Evolutionary conservation across 192 early-diverging fungal genomes (phyloP), one percentile per base, ranked within the genome.

Genomic region (Mortierella alpina): DNA sequence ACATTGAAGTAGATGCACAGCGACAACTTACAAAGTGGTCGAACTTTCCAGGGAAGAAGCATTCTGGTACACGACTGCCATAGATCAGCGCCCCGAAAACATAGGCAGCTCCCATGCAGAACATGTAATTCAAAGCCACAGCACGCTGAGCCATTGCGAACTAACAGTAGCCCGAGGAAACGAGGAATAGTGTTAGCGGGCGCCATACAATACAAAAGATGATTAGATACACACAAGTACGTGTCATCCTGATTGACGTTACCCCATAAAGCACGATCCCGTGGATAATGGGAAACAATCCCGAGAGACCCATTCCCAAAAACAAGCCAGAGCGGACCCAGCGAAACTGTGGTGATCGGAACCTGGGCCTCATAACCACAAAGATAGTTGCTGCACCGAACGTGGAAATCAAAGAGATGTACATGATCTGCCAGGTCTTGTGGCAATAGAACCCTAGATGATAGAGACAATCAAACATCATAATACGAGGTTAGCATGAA

Each of bases 51-150:
- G 97, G 97, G 81, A 85, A 93, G 90, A 90, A 93, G 66, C 92
- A 83, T 83, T 98, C 97, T 10, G 97, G 97, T 17, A 94, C 76
- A n/a, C 95, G 85, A 39, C 83, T 82, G n/a, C 92, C 95, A 72
- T 99, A 99, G 52, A 99, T 90, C 49, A 93, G 74, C 39, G 94
- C 95, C 18, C 97, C 97, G 42, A 85, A 52, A n/a, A 97, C 83
- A 73, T 99, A 99, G 15, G 89, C 87, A 1, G 66, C 83, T 4
- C 92, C 97, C 93, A 95, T 95, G 59, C 86, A 54, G 49, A 94
- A 76, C 79, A 95, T 85, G 48, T 92, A 88, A 18, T 86, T 79
- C 44, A 94, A 61, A 11, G 91, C 87, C 52, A 96, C 84, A 0
- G 91, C 86, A 8, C 87, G 79, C 48, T 84, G 77, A 45, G 78